These are phyloP conservation scores for Erodium maritimum DNA, from an alignment of 345 rosid species.

Conservation along the genomic window DNA sequence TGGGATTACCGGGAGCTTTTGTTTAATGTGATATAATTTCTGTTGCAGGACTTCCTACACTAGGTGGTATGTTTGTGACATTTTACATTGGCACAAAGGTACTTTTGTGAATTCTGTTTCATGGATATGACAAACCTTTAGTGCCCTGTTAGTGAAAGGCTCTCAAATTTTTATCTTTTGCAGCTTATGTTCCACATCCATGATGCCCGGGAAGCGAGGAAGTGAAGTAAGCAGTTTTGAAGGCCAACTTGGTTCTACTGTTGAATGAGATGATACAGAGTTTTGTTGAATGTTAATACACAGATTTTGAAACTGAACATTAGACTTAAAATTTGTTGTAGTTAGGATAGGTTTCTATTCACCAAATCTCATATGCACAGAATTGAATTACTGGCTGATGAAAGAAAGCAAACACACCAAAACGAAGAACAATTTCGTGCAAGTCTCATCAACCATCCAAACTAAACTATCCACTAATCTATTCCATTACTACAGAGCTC, in stretches of 20 bases:
- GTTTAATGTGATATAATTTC: neutral
- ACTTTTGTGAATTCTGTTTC: neutral
- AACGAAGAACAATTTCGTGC: too few relatives aligned
- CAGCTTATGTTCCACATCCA: conserved; percentile 69
- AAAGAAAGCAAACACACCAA: too few relatives aligned
- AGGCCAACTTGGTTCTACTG: neutral
- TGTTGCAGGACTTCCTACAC: conserved; percentile 49
- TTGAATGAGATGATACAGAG: too few relatives aligned
- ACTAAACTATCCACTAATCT: too few relatives aligned
- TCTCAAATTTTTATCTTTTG: conserved; percentile 9
- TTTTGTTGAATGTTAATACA: neutral
- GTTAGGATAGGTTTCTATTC: too few relatives aligned
- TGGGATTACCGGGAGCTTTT: neutral
- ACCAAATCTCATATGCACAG: too few relatives aligned
- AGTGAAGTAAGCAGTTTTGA: conserved; percentile 4
- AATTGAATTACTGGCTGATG: too few relatives aligned
- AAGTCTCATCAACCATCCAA: too few relatives aligned
- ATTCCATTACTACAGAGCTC: too few relatives aligned
- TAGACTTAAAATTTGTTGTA: too few relatives aligned
- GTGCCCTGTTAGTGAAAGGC: neutral
- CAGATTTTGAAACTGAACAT: neutral
- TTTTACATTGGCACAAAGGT: conserved; percentile 85
- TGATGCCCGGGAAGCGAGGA: conserved; percentile 29
- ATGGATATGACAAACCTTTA: neutral
- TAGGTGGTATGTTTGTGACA: conserved; percentile 48